Evolutionary conservation across 495 filamentous ascomycete species (phyloP), one percentile per base, ranked within the genome.

Genomic region (Hypoxylon intermedium): DNA sequence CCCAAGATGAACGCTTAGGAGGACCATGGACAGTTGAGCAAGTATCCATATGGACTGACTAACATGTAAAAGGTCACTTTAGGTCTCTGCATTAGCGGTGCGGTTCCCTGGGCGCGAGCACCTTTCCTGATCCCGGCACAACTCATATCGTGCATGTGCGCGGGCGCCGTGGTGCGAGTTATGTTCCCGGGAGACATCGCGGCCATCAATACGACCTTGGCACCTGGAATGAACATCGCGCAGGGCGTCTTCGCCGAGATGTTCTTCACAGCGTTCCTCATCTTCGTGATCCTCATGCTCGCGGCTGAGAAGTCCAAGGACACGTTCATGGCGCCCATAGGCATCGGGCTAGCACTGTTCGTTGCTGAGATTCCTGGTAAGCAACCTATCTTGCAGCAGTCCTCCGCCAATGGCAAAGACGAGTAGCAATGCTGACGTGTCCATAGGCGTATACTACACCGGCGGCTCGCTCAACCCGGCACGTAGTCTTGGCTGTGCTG

Each of bases 301-400:
- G 89, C 89, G 0, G 82, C 82, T 9, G 88, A 91, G 65, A 91
- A 91, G 74, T 85, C 88, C 59, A 85, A 86, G 53, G 86, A 81
- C 9, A 92, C 88, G 0, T 91, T 84, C 63, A 68, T 92, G 6
- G 89, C 89, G 0, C 89, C 89, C 0, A 76, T 93, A 4, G 88
- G 86, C 1, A 91, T 91, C 53, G 89, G 89, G 5, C 69, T 89
- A 24, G 75, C 85, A 0, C 79, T 92, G 30, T 89, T 90, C 70
- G 79, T 91, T 9, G 80, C 81, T 1, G 84, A 90, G 58, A 67
- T 92, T 56, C 75, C 76, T 67, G 83, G 83, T 67, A 74, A 80
- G 60, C 77, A 67, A 54, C n/a, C n/a, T 77, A 68, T 59, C 77
- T 77, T n/a, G n/a, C n/a, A 1, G 74, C 21, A n/a, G 18, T 26